Evolutionary conservation across 2,329 filamentous ascomycete species (phyloP), one percentile per base, ranked within the genome.

Genomic region (Ophiostoma triangulosporum): DNA sequence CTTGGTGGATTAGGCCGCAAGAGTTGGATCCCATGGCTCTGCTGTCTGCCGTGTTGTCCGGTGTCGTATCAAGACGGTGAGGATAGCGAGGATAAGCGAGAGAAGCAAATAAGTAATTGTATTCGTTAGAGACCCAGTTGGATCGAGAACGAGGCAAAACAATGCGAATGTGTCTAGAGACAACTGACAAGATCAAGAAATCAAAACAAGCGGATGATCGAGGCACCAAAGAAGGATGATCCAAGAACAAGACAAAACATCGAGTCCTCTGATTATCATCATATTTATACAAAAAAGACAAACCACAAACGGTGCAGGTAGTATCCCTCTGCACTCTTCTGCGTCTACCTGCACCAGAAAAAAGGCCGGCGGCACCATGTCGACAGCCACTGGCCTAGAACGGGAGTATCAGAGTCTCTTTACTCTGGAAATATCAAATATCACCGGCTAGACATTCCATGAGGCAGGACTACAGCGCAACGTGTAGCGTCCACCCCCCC

Each of bases 21-120:
- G 48, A 27, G 50, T 36, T 51, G 31, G 38, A n/a, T 6, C 31
- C 49, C 54, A 56, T 57, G 31, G 14, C 26, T 27, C 15, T n/a
- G 24, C 24, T 26, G 3, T 38, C 11, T 7, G 3, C 7, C 6
- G 40, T 17, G n/a, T 14, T 46, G 20, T 24, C 20, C 20, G 24
- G 38, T 26, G 20, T 43, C 9, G 38, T 43, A 43, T 43, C 5
- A n/a, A n/a, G n/a, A n/a, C n/a, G n/a, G n/a, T n/a, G n/a, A n/a
- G n/a, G n/a, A n/a, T n/a, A n/a, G n/a, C n/a, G n/a, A n/a, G n/a
- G n/a, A n/a, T n/a, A n/a, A n/a, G n/a, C n/a, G n/a, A n/a, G n/a
- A n/a, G n/a, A n/a, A n/a, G n/a, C n/a, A n/a, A n/a, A n/a, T n/a
- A n/a, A n/a, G n/a, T n/a, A n/a, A n/a, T n/a, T n/a, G n/a, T n/a